Evolutionary conservation across 164 flowering plant species (phyloP).

Genomic region (Pachysandra terminalis): DNA sequence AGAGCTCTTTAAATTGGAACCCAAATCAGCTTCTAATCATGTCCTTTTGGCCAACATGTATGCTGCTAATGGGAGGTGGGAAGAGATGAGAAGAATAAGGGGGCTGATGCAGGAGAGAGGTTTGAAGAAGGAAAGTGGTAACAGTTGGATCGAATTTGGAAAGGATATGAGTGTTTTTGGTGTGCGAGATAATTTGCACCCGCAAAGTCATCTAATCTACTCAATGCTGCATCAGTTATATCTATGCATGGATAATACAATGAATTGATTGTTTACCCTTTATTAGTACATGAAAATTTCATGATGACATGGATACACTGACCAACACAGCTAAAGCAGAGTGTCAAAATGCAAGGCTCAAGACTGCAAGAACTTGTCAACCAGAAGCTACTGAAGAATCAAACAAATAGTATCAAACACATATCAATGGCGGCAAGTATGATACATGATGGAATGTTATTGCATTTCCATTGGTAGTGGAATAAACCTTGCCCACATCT

Average conservation of each 20-base stretch:
- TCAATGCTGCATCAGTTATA: constrained; percentile 8
- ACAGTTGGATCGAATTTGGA: constrained; percentile 23
- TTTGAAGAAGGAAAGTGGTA: constrained; percentile 21
- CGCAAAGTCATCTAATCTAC: constrained; percentile 14
- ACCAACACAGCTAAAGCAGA: background rate
- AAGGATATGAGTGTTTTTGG: constrained; percentile 19
- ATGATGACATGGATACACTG: background rate
- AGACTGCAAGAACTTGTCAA: constrained; percentile 5
- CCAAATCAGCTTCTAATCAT: constrained; percentile 19
- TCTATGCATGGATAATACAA: constrained; percentile 6
- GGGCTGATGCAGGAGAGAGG: constrained; percentile 17
- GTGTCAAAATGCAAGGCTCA: background rate
- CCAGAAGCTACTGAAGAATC: constrained; percentile 34
- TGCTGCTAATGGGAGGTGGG: constrained; percentile 22
- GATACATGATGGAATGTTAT: background rate
- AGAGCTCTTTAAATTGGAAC: constrained; percentile 20
- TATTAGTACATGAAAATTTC: background rate
- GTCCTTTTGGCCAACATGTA: constrained; percentile 22
- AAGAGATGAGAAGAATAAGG: constrained; percentile 18
- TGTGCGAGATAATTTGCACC: constrained; percentile 21
- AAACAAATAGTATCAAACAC: background rate
- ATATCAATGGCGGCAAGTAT: background rate
- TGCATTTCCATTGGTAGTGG: background rate
- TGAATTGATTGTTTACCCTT: constrained; percentile 7
- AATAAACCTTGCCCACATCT: background rate